Evolutionary conservation across 2,329 filamentous ascomycete species (phyloP).

Genomic region (Cytospora piceae): DNA sequence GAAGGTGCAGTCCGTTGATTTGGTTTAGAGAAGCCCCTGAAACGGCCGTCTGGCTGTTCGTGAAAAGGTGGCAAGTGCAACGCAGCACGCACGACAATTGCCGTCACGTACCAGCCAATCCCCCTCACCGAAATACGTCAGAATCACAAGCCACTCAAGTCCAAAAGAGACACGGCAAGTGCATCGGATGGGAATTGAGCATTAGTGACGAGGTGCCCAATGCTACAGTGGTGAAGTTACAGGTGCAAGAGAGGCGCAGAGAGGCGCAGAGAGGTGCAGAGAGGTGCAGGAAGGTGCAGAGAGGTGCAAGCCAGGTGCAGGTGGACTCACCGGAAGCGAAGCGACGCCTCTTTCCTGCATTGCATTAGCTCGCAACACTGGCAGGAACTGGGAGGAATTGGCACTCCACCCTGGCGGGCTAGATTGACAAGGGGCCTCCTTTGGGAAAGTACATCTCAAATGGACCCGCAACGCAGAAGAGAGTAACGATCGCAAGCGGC

Average conservation of each 20-base stretch:
- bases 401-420: background rate
- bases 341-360: background rate
- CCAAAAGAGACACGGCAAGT: background rate
- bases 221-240: background rate
- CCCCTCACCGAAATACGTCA: background rate
- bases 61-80: background rate
- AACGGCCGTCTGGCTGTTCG: background rate
- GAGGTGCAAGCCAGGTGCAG: background rate
- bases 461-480: background rate
- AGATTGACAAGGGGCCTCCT: conserved; percentile 5
- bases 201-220: background rate
- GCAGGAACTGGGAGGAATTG: background rate
- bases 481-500: background rate
- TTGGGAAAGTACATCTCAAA: conserved; percentile 11
- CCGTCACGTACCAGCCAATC: background rate
- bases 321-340: conserved; percentile 2
- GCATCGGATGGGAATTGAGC: background rate
- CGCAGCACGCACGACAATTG: background rate
- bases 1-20: background rate
- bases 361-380: conserved; percentile 2
- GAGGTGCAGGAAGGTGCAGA: background rate
- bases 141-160: background rate
- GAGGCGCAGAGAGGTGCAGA: background rate
- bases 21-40: background rate
- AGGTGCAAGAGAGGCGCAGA: background rate